phyloP scores from a whole-genome alignment of 306 rosid species.

The Cucumis hystrix region DNA sequence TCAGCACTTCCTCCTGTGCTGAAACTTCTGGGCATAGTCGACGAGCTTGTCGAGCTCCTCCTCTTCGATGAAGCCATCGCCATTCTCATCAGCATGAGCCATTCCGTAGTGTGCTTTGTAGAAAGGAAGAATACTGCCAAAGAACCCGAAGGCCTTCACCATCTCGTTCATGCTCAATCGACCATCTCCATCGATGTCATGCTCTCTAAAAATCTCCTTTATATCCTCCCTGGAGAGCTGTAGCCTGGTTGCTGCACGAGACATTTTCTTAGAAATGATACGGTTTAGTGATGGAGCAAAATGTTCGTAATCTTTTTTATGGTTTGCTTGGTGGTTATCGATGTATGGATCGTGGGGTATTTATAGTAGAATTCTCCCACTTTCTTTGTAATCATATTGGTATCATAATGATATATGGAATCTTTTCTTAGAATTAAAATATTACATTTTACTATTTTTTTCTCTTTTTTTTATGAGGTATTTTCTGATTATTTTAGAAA shows the following conservation, averaged over 20 bases:
- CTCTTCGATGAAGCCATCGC: background rate
- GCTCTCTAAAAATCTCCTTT: slow-evolving; percentile 1
- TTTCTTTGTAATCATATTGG: background rate
- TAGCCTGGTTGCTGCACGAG: background rate
- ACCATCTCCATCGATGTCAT: slow-evolving; percentile 2
- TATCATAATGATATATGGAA: background rate
- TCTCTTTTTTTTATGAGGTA: no score
- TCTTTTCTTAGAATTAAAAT: background rate
- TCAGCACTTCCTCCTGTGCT: background rate
- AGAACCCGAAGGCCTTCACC: background rate
- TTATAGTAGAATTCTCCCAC: background rate
- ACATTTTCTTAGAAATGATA: background rate
- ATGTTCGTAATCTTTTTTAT: background rate
- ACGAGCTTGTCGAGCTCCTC: background rate
- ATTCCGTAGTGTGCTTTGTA: background rate
- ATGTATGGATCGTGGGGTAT: background rate
- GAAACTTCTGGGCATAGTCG: background rate
- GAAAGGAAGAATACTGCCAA: background rate
- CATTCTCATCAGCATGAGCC: background rate
- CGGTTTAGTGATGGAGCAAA: background rate
- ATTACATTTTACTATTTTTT: background rate
- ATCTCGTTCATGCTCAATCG: background rate
- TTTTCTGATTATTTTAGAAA: no score
- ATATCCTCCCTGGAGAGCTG: background rate
- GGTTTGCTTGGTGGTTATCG: background rate